Base-by-base conservation (phyloP, 805 yeast genomes). In the Ogataea trehalophila region DNA sequence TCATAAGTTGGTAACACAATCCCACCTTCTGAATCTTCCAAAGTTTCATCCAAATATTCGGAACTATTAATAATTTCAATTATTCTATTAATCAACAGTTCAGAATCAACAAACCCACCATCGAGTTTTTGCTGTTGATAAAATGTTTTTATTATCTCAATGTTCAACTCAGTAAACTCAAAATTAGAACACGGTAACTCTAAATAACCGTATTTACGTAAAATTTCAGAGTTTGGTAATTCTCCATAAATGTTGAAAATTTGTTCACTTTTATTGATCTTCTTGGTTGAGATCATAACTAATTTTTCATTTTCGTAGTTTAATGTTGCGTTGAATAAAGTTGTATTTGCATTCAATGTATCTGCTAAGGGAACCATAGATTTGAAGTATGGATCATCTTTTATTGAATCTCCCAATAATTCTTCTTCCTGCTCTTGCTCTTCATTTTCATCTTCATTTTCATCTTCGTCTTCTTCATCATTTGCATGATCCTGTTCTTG, bases 331-430 rank as follows among this genome's bases (percentile, higher is more conserved):
- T 92, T 92, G 57, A 81, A 81, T 16, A 76, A 69, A 8, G 74
- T 74, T 1, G 96, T 85, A 60, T 91, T 94, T 1, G 97, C 88
- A 61, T 94, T 92, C 50, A 94, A 69, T 20, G 88, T 82, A 61
- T 92, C 99, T 0, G 98, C 98, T 41, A 90, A 69, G 0, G 98
- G 96, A 3, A 91, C 89, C 96, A 94, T 85, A 0, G 95, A 84
- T 62, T 91, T 91, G 53, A 75, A 69, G 49, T 71, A 78, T 4
- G 73, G 16, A 37, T 63, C 67, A 15, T 41, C 39, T 33, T 47
- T 48, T 16, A 62, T 44, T 14, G 55, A 58, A 43, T 69, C 73
- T n/a, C 40, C 40, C 6, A 38, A 38, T 2, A 50, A 55, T 7
- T 48, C 55, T 6, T 48, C 63, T 0, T 56, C 56, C 20, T 48